Evolutionary conservation across 2,329 filamentous ascomycete genomes (phyloP), one percentile per base, ranked within the genome.

Genomic region (Fusarium lateritium): DNA sequence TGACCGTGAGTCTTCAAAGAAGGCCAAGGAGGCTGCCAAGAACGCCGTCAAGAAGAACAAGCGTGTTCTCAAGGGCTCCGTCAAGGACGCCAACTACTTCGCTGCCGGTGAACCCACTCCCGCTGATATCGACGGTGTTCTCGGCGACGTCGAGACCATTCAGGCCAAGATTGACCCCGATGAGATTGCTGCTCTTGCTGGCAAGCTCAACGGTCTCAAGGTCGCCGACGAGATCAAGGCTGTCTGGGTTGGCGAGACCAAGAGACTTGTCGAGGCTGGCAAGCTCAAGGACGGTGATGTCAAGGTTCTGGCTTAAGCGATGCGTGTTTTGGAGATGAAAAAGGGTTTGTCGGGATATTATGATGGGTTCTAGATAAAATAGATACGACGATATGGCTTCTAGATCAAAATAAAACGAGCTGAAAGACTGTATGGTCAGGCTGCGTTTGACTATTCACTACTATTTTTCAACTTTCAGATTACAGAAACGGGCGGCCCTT

Each of bases 31-130:
- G 83, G 95, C 95, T 3, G 96, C 96, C 61, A 99, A 99, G 90
- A 98, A 94, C 78, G 96, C 96, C 15, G 92, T 96, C 76, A 99
- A 99, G 92, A 99, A 99, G 92, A 99, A 99, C 89, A 98, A 98
- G 89, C 94, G 96, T 86, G 92, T 98, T 47, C 90, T 99, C 75
- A 94, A 97, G 82, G 91, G 89, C 67, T 94, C 93, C 71, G 92
- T 95, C 82, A 99, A 99, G 88, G 96, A 99, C 73, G 94, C 93
- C 76, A 98, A 98, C 87, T 99, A 99, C 89, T 98, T 99, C 80
- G 86, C 85, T 59, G 89, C 90, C 56, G 92, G 90, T 56, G 92
- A 94, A 63, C 84, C 91, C 26, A 87, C 92, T n/a, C 85, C 93
- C 15, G 83, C 88, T 13, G 89, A 93, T 78, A 93, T 99, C 72